Percentiles rank a stretch among this genome's conserved stretches.
These are phyloP conservation scores for Oenanthe javanica DNA, from an alignment of 140 eudicot species.

Conservation along the genomic window DNA sequence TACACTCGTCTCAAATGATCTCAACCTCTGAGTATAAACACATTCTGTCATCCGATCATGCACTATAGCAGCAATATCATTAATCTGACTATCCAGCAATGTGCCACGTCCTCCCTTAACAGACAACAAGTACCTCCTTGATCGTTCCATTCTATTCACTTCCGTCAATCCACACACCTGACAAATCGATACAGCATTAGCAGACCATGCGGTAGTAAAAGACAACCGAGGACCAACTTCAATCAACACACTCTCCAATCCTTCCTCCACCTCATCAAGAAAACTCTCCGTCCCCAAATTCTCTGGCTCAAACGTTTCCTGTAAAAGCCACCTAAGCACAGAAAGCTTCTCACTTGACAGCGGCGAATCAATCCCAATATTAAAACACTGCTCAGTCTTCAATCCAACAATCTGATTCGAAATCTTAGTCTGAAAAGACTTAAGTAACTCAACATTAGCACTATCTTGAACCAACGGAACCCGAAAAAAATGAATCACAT, in stretches of 20 bases:
- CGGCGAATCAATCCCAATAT: slow-evolving; percentile 49
- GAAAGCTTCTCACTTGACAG: slow-evolving; percentile 53
- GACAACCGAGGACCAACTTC: slow-evolving; percentile 94
- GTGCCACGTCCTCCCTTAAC: slow-evolving; percentile 30
- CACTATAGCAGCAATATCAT: slow-evolving; percentile 77
- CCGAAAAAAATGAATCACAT: slow-evolving; percentile 68
- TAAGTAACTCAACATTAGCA: slow-evolving; percentile 59
- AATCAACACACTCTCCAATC: slow-evolving; percentile 32
- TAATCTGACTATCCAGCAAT: slow-evolving; percentile 52
- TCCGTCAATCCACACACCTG: slow-evolving; percentile 77
- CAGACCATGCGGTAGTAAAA: slow-evolving; percentile 88
- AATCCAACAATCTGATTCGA: slow-evolving; percentile 62
- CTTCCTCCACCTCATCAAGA: slow-evolving; percentile 36
- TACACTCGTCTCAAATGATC: slow-evolving; percentile 56
- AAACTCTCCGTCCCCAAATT: slow-evolving; percentile 66
- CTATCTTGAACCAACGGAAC: slow-evolving; percentile 80
- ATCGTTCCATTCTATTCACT: slow-evolving; percentile 71
- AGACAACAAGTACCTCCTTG: slow-evolving; percentile 67
- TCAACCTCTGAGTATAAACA: slow-evolving; percentile 49
- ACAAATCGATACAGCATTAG: slow-evolving; percentile 87
- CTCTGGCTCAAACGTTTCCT: slow-evolving; percentile 81
- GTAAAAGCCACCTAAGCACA: slow-evolving; percentile 78
- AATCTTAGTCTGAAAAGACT: slow-evolving; percentile 53
- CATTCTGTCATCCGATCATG: slow-evolving; percentile 94
- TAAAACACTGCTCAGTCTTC: slow-evolving; percentile 81